These are phyloP conservation scores for Gossypium turneri DNA, from an alignment of 345 rosid species.

Conservation along the genomic window DNA sequence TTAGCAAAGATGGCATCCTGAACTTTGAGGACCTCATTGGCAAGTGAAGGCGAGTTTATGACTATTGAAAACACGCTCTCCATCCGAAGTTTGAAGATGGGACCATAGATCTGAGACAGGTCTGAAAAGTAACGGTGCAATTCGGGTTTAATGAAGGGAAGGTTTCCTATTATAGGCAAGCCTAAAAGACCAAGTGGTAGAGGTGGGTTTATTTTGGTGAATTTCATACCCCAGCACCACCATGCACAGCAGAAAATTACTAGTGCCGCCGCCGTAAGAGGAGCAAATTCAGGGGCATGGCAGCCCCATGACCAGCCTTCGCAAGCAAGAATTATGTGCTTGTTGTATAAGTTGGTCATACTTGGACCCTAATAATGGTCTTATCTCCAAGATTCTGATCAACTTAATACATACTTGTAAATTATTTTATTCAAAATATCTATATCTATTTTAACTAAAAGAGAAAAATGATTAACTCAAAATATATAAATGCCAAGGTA, in stretches of 20 bases:
- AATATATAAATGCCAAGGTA: no score
- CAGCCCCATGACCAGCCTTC: neutral
- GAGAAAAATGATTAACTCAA: no score
- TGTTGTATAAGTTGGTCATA: neutral
- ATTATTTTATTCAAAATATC: no score
- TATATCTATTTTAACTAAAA: no score
- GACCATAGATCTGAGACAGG: slow-evolving; percentile 14
- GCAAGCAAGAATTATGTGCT: neutral
- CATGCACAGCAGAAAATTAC: neutral
- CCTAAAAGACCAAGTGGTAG: slow-evolving; percentile 51
- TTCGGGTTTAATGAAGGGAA: slow-evolving; percentile 29
- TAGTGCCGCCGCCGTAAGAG: neutral
- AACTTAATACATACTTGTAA: no score
- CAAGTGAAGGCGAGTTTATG: slow-evolving; percentile 28
- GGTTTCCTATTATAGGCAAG: slow-evolving; percentile 41
- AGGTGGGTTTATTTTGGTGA: slow-evolving; percentile 9
- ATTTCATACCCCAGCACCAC: neutral
- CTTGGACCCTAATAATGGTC: no score
- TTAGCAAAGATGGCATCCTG: slow-evolving; percentile 44
- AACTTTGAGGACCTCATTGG: slow-evolving; percentile 36
- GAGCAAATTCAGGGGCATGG: no score
- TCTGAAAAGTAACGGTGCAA: slow-evolving; percentile 22
- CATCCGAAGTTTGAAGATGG: slow-evolving; percentile 34
- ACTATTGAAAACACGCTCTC: slow-evolving; percentile 30
- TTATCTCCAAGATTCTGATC: no score